Evolutionary conservation across 768 basidiomycete genomes (phyloP).

Genomic region (Suillus placidus): DNA sequence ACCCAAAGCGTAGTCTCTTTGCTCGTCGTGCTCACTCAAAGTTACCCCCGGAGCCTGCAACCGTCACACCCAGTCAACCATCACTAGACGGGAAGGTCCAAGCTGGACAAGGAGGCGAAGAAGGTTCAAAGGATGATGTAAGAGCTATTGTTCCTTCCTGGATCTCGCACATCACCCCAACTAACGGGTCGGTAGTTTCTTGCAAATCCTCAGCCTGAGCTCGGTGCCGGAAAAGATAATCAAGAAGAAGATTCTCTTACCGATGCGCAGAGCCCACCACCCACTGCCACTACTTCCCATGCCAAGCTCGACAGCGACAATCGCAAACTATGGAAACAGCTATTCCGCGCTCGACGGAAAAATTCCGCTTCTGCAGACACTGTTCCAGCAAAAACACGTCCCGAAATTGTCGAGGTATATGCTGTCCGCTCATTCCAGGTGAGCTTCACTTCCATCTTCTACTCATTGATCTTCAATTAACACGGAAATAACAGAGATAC

Average conservation of each 20-base stretch:
- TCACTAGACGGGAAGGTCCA: neutral
- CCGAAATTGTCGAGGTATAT: neutral
- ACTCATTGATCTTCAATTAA: neutral
- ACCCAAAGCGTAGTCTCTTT: neutral
- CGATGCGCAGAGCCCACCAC: neutral
- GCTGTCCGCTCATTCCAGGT: neutral
- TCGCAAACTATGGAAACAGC: neutral
- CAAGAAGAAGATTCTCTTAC: neutral
- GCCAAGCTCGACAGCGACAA: neutral
- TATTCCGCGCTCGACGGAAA: neutral
- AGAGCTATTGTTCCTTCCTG: neutral
- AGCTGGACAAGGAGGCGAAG: neutral
- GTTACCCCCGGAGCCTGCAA: neutral
- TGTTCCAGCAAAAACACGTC: neutral
- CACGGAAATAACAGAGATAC: neutral
- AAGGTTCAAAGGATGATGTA: neutral
- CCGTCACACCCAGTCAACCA: neutral
- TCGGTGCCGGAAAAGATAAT: neutral
- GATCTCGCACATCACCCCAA: neutral
- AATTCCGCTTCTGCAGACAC: neutral
- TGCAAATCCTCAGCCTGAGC: neutral
- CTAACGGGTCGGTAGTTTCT: neutral
- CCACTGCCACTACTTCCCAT: neutral
- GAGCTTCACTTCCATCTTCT: too few species aligned
- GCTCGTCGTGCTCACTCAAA: neutral